A percentile compares a stretch with the other conserved stretches of the same genome.
These are phyloP conservation scores for Starmerella geochares DNA, from an alignment of 805 yeast species.

Conservation along the genomic window DNA sequence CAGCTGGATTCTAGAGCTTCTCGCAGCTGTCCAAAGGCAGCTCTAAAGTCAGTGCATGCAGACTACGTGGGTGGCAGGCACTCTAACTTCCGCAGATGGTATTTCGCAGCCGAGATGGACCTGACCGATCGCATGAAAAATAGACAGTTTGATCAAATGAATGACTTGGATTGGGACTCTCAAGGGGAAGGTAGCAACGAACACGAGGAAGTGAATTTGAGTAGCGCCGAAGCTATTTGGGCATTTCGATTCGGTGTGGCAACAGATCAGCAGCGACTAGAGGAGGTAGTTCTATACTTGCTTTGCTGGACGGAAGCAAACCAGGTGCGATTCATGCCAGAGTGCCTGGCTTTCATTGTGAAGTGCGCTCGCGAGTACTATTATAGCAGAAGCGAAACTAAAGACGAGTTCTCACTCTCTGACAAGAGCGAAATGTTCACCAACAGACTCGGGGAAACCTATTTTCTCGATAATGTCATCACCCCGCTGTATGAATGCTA, in stretches of 20 bases:
- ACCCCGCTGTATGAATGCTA: constrained; percentile 64
- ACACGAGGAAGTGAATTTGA: constrained; percentile 34
- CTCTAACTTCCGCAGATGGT: constrained; percentile 66
- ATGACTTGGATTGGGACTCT: too few relatives aligned
- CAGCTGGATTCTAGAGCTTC: constrained; percentile 60
- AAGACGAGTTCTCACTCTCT: neutral
- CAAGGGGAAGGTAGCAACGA: too few relatives aligned
- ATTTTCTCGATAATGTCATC: constrained; percentile 51
- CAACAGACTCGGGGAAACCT: constrained; percentile 1
- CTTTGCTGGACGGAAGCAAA: constrained; percentile 88
- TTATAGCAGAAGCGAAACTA: neutral
- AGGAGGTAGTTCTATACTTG: constrained; percentile 59
- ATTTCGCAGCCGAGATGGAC: constrained; percentile 63
- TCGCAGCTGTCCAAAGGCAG: constrained; percentile 46
- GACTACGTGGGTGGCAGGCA: constrained; percentile 66
- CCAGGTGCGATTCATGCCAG: constrained; percentile 79
- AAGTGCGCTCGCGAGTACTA: constrained; percentile 68
- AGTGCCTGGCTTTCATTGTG: constrained; percentile 73
- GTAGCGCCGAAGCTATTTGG: constrained; percentile 44
- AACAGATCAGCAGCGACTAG: constrained; percentile 44
- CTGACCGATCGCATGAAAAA: constrained; percentile 6
- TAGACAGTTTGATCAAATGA: too few relatives aligned
- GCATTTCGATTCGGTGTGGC: constrained; percentile 40
- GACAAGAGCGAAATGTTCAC: neutral
- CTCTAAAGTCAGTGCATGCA: constrained; percentile 53